Evolutionary conservation across 2,329 filamentous ascomycete genomes (phyloP).

Genomic region (Fragosphaeria purpurea): DNA sequence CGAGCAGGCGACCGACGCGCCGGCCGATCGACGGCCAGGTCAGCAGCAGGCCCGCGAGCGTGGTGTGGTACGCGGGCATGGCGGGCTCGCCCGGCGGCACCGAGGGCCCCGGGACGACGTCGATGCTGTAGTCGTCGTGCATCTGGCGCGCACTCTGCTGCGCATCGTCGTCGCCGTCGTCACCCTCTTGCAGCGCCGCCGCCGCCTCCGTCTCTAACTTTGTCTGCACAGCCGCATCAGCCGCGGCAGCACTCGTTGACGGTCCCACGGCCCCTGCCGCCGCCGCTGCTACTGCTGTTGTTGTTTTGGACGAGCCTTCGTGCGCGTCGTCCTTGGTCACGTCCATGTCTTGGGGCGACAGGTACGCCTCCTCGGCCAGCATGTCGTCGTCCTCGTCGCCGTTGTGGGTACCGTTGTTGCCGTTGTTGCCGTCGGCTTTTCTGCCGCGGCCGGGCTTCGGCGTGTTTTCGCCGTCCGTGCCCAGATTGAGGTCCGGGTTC

Average conservation of each 20-base stretch:
- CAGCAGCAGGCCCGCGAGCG: conserved; percentile 74
- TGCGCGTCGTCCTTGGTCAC: conserved; percentile 14
- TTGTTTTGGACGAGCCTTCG: too few species aligned
- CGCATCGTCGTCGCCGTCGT: conserved; percentile 15
- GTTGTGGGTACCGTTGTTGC: background rate
- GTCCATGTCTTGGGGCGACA: background rate
- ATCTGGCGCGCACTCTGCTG: conserved; percentile 24
- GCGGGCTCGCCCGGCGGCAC: conserved; percentile 52
- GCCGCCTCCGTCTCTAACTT: too few species aligned
- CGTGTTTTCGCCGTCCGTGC: too few species aligned
- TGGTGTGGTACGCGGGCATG: conserved; percentile 79
- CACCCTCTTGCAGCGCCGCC: too few species aligned
- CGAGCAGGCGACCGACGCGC: conserved; percentile 46
- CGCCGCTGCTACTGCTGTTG: too few species aligned
- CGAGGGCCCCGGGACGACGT: conserved; percentile 36
- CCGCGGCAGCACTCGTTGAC: too few species aligned
- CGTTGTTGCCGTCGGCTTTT: too few species aligned
- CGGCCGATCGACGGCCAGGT: conserved; percentile 58
- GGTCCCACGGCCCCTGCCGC: too few species aligned
- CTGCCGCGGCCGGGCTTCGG: too few species aligned
- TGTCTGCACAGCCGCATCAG: too few species aligned
- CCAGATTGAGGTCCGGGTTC: too few species aligned
- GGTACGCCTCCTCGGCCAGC: conserved; percentile 5
- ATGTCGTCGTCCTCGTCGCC: conserved; percentile 10
- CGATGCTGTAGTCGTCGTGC: conserved; percentile 37